These are phyloP conservation scores for Rhynchospora pubera DNA, from an alignment of 176 grass and related monocot genomes.

Conservation along the genomic window DNA sequence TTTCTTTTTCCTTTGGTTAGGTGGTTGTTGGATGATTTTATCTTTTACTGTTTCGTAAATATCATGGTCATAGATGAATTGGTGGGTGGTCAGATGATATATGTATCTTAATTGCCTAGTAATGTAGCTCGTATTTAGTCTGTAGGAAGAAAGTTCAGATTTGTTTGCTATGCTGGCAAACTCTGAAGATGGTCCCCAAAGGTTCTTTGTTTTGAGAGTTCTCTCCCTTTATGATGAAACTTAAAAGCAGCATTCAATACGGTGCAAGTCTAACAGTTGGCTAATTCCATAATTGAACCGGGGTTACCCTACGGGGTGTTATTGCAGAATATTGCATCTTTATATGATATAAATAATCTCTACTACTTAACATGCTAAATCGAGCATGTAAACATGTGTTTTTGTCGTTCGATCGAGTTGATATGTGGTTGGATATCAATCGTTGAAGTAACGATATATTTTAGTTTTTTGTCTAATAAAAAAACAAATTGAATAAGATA, in stretches of 20 bases:
- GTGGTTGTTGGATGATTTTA: slow-evolving; percentile 14
- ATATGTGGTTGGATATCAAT: no score
- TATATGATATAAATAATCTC: no score
- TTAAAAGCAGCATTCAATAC: background rate
- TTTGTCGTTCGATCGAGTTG: no score
- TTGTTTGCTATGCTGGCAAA: background rate
- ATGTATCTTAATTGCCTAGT: slow-evolving; percentile 19
- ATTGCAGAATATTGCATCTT: no score
- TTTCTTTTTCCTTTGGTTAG: background rate
- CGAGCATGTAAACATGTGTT: no score
- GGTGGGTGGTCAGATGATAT: slow-evolving; percentile 5
- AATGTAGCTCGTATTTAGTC: background rate
- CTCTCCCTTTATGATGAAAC: background rate
- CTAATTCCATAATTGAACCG: background rate
- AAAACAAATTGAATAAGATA: no score
- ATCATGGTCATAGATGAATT: slow-evolving; percentile 24
- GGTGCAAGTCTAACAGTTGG: background rate
- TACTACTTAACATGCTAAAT: no score
- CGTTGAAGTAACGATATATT: no score
- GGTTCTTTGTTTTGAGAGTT: background rate
- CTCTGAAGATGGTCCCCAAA: background rate
- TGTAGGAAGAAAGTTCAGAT: background rate
- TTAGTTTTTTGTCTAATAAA: no score
- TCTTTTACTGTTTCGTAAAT: slow-evolving; percentile 24
- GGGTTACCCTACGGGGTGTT: no score